Evolutionary conservation across 164 flowering plant genomes (phyloP).

Genomic region (Kalanchoe fedtschenkoi): DNA sequence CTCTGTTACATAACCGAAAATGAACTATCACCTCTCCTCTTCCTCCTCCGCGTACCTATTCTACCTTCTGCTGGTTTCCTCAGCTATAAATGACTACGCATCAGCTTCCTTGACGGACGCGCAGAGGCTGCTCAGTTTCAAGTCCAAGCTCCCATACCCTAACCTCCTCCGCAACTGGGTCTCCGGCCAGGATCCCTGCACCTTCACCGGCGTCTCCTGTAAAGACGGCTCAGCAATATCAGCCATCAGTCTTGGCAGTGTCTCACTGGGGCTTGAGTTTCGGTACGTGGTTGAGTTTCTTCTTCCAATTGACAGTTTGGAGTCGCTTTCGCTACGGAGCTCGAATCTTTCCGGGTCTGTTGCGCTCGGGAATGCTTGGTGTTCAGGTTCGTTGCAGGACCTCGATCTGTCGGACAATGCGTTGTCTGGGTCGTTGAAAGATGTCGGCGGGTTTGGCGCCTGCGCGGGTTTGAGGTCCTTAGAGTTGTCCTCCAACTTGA

Average conservation of each 20-base stretch:
- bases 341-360: slow-evolving; percentile 43
- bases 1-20: too few species aligned
- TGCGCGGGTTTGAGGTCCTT: slow-evolving; percentile 39
- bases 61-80: too few species aligned
- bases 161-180: slow-evolving; percentile 38
- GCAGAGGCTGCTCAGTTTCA: slow-evolving; percentile 44
- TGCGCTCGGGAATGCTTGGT: slow-evolving; percentile 17
- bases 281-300: slow-evolving; percentile 30
- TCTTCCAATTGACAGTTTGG: slow-evolving; percentile 30
- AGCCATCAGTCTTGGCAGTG: slow-evolving; percentile 38
- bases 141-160: slow-evolving; percentile 26
- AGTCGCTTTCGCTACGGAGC: slow-evolving; percentile 24
- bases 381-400: slow-evolving; percentile 20
- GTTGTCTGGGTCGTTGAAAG: slow-evolving; percentile 41
- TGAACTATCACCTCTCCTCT: too few species aligned
- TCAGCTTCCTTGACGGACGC: too few species aligned
- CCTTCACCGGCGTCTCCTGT: slow-evolving; percentile 51
- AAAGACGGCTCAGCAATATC: slow-evolving; percentile 28
- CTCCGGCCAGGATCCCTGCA: slow-evolving; percentile 30
- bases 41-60: too few species aligned
- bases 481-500: slow-evolving; percentile 44
- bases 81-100: too few species aligned
- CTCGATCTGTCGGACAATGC: slow-evolving; percentile 62
- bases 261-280: slow-evolving; percentile 28
- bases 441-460: slow-evolving; percentile 24